Evolutionary conservation across 1,284 basidiomycete species (phyloP).

Genomic region (Boletellus deceptivus): DNA sequence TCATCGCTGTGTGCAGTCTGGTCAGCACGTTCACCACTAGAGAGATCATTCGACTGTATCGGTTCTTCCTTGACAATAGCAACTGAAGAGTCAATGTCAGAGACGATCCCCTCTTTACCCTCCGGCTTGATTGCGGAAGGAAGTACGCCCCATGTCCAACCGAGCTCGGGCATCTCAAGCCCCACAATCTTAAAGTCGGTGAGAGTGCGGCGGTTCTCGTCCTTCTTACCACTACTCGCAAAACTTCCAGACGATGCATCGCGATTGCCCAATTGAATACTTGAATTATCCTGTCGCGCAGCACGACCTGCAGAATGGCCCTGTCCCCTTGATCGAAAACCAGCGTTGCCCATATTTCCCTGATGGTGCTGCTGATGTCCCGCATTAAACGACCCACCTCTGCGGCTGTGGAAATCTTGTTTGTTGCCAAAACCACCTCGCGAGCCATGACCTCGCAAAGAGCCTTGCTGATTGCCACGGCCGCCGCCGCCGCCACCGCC

Average conservation of each 20-base stretch:
- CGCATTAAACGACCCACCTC: slow-evolving; percentile 60
- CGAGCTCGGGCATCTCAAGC: slow-evolving; percentile 72
- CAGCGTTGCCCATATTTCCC: slow-evolving; percentile 43
- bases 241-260: slow-evolving; percentile 46
- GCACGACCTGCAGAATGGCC: slow-evolving; percentile 45
- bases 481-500: slow-evolving; percentile 20
- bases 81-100: slow-evolving; percentile 29
- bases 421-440: slow-evolving; percentile 59
- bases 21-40: slow-evolving; percentile 32
- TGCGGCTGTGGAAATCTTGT: slow-evolving; percentile 59
- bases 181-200: slow-evolving; percentile 96
- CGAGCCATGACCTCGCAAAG: slow-evolving; percentile 59
- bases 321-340: slow-evolving; percentile 44
- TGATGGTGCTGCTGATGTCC: slow-evolving; percentile 44
- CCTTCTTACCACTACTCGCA: slow-evolving; percentile 62
- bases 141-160: slow-evolving; percentile 70
- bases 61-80: slow-evolving; percentile 42
- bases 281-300: slow-evolving; percentile 52
- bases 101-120: slow-evolving; percentile 35
- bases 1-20: slow-evolving; percentile 30
- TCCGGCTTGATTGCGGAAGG: slow-evolving; percentile 40
- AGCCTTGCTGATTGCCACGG: slow-evolving; percentile 32
- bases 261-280: slow-evolving; percentile 35
- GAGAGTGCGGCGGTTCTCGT: slow-evolving; percentile 81
- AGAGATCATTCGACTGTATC: slow-evolving; percentile 30